Conservation (phyloP, 169 alveolate species). For the Plasmodium vinckei region DNA sequence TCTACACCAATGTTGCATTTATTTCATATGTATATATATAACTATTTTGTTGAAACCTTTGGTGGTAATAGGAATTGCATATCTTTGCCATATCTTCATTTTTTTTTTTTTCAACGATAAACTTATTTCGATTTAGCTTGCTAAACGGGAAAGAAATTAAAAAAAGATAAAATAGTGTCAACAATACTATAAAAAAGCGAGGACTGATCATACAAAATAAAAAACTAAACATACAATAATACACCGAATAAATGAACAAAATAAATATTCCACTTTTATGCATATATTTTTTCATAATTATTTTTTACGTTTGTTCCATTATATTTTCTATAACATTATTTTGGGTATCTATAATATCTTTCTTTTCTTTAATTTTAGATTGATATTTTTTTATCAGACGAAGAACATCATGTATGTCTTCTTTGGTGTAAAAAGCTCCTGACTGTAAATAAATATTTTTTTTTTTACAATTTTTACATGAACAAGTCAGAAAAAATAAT, state of each 20-base stretch:
- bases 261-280: no score
- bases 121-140: slow-evolving; percentile 17
- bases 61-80: slow-evolving; percentile 42
- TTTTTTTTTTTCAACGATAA: slow-evolving; percentile 23
- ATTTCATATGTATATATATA: not conserved
- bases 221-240: no score
- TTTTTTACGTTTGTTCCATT: slow-evolving; percentile 37
- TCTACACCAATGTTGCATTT: no score
- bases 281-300: not conserved
- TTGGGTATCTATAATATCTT: slow-evolving; percentile 34
- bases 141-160: not conserved
- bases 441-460: slow-evolving; percentile 11
- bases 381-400: slow-evolving; percentile 30
- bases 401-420: slow-evolving; percentile 42
- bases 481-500: not conserved
- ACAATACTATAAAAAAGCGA: no score
- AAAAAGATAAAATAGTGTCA: no score
- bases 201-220: no score
- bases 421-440: slow-evolving; percentile 59
- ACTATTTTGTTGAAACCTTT: slow-evolving; percentile 1
- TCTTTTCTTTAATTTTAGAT: slow-evolving; percentile 8
- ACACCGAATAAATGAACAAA: no score
- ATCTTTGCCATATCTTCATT: slow-evolving; percentile 33
- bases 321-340: slow-evolving; percentile 20
- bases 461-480: not conserved